Evolutionary conservation across 108 stramenopile species (phyloP).

Genomic region (Nitzschia sp.): DNA sequence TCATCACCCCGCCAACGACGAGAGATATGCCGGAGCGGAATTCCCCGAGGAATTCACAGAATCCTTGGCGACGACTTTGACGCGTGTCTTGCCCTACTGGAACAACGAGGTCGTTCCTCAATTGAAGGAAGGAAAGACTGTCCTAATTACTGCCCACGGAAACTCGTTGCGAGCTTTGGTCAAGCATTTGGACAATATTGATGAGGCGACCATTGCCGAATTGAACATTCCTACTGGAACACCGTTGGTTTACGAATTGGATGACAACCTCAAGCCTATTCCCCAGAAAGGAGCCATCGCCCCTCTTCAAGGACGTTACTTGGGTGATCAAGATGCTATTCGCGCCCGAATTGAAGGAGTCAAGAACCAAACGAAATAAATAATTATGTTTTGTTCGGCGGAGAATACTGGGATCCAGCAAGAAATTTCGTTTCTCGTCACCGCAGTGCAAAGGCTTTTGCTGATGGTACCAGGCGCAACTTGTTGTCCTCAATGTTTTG

Average conservation of each 20-base stretch:
- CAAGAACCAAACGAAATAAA: conserved; percentile 97
- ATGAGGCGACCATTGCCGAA: conserved; percentile 76
- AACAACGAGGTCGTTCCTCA: conserved; percentile 73
- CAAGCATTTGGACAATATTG: conserved; percentile 87
- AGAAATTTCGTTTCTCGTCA: no score
- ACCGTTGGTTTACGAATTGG: conserved; percentile 89
- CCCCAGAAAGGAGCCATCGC: conserved; percentile 73
- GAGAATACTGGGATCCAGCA: no score
- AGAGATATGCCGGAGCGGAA: conserved; percentile 59
- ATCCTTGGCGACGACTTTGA: conserved; percentile 83
- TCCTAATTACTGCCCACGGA: conserved; percentile 90
- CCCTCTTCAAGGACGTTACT: conserved; percentile 93
- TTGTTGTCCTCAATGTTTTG: no score
- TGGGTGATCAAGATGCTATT: conserved; percentile 95
- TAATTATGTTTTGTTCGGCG: neutral
- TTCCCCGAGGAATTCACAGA: conserved; percentile 81
- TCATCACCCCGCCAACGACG: conserved; percentile 87
- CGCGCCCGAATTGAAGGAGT: conserved; percentile 95
- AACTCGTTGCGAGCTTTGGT: conserved; percentile 92
- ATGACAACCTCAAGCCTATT: conserved; percentile 83
- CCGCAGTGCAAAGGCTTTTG: no score
- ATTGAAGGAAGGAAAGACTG: conserved; percentile 78
- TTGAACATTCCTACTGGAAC: conserved; percentile 92
- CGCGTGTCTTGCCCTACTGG: conserved; percentile 88
- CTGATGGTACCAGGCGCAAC: no score